Evolutionary conservation across 106 monocot genomes (phyloP).

Genomic region (Apostasia shenzhenica): DNA sequence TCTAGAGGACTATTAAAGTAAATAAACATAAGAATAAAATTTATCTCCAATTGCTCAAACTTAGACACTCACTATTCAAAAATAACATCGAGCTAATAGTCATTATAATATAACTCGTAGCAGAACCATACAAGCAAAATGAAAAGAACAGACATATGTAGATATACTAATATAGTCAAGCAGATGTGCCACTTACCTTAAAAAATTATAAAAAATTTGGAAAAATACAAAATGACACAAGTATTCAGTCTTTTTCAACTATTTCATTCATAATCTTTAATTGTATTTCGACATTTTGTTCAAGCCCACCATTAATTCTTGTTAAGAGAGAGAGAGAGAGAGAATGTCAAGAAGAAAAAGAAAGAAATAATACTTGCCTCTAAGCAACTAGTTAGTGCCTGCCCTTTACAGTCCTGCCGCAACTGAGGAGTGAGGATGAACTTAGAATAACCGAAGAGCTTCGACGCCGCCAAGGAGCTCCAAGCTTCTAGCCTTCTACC

Average conservation of each 20-base stretch:
- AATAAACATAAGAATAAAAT: too few relatives aligned
- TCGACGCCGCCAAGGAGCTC: neutral
- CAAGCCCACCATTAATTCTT: too few relatives aligned
- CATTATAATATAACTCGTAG: neutral
- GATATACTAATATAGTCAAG: neutral
- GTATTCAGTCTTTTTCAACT: neutral
- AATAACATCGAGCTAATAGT: neutral
- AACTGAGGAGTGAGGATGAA: too few relatives aligned
- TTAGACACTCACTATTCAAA: too few relatives aligned
- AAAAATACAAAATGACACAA: neutral
- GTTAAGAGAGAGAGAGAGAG: neutral
- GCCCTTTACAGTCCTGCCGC: neutral
- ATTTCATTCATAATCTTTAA: neutral
- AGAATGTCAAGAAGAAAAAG: neutral
- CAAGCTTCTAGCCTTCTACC: too few relatives aligned
- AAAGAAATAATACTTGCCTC: neutral
- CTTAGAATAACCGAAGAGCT: neutral
- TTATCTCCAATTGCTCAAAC: too few relatives aligned
- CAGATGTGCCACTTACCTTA: neutral
- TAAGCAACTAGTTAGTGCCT: neutral
- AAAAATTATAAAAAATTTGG: neutral
- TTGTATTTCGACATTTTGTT: neutral
- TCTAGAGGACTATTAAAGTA: too few relatives aligned
- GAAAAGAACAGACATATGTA: neutral
- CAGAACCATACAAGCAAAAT: neutral